Base-by-base conservation (phyloP, 208 protist species). In the Acanthamoeba lenticulata region DNA sequence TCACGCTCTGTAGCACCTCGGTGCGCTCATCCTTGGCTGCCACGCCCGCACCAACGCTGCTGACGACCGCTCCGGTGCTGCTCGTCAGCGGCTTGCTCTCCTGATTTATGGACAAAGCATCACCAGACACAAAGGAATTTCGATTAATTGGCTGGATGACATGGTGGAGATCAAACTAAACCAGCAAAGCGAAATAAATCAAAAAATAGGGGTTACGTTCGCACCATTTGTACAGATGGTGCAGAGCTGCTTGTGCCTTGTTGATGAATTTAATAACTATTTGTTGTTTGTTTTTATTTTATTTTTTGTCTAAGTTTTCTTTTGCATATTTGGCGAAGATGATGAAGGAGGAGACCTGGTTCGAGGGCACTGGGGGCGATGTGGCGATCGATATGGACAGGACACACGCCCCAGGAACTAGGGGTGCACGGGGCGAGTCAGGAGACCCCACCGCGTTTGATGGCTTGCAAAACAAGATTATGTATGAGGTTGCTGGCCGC, bases 281-380 rank as follows among this genome's bases (percentile, higher is more conserved):
- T 19, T 49, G 5, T 49, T 15, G 15, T 49, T 49, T 49, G 5
- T 19, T 49, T 49, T 49, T 15, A 49, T 49, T 49, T 49, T 49
- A 57, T 57, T 57, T 57, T 57, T n/a, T 21, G 52, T 57, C 15
- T 57, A 21, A 5, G 2, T 24, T 11, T 19, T 57, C 1, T 38
- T 72, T 72, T 72, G 9, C 32, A 60, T 72, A 4, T 72, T 72
- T 40, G 27, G 15, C 5, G 60, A 72, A 15, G 62, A 72, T 72
- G 62, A 72, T 72, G 62, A 72, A 72, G 34, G 62, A 72, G 62
- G 62, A 72, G n/a, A 27, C 62, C 7, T 72, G 62, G 62, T 72
- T 72, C 62, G 62, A 72, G n/a, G 62, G 62, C 13, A 17, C 62
- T 40, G 62, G 32, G 3, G 62, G 62, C 62, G 62, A 72, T 38